Evolutionary conservation across 371 early-diverging fungal species (phyloP).

Genomic region (Actinomortierella ambigua): DNA sequence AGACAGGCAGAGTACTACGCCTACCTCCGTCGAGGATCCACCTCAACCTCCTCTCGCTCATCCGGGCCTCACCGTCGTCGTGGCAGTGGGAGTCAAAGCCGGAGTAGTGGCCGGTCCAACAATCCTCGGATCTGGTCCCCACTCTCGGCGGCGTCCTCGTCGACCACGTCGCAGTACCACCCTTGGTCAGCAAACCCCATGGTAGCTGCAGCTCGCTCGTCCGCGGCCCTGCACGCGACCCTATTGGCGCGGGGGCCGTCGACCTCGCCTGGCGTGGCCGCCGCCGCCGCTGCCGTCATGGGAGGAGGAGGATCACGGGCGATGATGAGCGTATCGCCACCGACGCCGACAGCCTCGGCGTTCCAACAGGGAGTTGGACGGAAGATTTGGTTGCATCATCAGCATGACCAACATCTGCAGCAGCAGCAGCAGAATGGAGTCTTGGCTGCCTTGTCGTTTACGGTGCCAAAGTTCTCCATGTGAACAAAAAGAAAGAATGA

Average conservation of each 20-base stretch:
- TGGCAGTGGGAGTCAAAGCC: constrained; percentile 9
- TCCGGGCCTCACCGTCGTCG: constrained; percentile 4
- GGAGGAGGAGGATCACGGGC: constrained; percentile 5
- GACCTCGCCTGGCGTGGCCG: no score
- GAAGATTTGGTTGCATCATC: constrained; percentile 1
- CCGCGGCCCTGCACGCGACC: constrained; percentile 36
- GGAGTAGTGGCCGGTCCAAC: constrained; percentile 13
- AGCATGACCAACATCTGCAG: background rate
- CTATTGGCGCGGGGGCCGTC: constrained; percentile 33
- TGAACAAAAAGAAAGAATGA: no score
- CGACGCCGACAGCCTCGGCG: background rate
- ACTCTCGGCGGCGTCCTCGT: constrained; percentile 11
- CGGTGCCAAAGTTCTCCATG: constrained; percentile 37
- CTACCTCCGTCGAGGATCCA: constrained; percentile 8
- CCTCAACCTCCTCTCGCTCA: constrained; percentile 5
- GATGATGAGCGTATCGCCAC: constrained; percentile 1
- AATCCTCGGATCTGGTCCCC: constrained; percentile 19
- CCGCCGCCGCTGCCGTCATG: constrained; percentile 14
- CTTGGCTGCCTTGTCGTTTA: constrained; percentile 37
- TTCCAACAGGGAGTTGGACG: background rate
- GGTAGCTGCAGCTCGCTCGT: constrained; percentile 29
- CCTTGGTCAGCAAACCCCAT: constrained; percentile 12
- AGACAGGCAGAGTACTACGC: no score
- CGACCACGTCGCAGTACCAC: constrained; percentile 22
- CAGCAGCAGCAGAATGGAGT: constrained; percentile 14